These are phyloP conservation scores for Eragrostis nindensis DNA, from an alignment of 176 grass and related monocot species.

Conservation along the genomic window DNA sequence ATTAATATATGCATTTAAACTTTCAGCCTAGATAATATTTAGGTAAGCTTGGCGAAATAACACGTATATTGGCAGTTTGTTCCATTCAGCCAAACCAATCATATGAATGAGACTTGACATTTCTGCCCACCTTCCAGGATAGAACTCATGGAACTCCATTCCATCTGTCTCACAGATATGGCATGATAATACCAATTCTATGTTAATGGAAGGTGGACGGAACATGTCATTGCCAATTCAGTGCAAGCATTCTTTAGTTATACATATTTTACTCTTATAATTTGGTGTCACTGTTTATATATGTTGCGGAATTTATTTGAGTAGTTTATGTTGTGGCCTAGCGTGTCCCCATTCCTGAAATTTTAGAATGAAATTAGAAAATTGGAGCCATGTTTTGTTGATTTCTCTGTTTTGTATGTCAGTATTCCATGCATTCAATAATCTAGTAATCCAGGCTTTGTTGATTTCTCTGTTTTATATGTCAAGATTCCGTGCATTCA, in stretches of 20 bases:
- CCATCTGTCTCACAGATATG: constrained; percentile 2
- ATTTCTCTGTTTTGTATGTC: constrained; percentile 9
- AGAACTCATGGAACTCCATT: not conserved
- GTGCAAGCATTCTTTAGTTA: not conserved
- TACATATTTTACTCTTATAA: not conserved
- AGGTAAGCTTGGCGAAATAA: not conserved
- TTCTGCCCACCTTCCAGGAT: not conserved
- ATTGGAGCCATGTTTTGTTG: not conserved
- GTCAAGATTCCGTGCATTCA: not conserved
- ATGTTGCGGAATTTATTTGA: not conserved
- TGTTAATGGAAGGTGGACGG: not conserved
- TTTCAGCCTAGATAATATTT: constrained; percentile 11
- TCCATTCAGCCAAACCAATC: not conserved
- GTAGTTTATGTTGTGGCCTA: constrained; percentile 7
- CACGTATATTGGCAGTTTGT: not conserved
- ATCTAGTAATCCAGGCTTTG: constrained; percentile 11
- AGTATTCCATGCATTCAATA: not conserved
- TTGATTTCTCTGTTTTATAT: not conserved
- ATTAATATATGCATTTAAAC: constrained; percentile 28
- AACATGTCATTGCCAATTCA: not conserved
- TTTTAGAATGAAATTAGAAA: not conserved
- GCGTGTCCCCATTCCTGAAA: not conserved
- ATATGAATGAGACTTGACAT: not conserved
- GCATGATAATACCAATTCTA: not conserved
- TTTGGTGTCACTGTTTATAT: not conserved